Base-by-base conservation (phyloP, 2,329 filamentous ascomycete species). In the Monilinia fructicola region DNA sequence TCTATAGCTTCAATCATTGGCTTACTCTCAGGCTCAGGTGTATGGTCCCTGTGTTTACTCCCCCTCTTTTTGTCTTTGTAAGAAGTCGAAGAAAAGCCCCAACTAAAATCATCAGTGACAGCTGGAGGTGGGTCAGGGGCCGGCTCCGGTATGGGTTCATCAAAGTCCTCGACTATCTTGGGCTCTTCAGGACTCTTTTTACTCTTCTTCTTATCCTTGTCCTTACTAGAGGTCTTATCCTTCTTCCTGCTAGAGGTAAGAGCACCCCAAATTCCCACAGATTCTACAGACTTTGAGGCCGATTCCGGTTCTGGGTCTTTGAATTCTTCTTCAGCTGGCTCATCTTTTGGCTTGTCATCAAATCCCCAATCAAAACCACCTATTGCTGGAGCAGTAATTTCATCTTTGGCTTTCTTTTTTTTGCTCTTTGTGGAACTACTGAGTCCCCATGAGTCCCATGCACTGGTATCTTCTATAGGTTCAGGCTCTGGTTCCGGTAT, bases 61-160 rank as follows among this genome's bases (percentile, higher is more conserved):
- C 75, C 81, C 71, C 82, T 82, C 71, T 81, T 82, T 68, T 79
- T 78, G 48, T 74, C 78, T 74, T 79, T 79, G 74, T 71, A 78
- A 69, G 70, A 75, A 73, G 68, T 65, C 9, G 67, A 60, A 69
- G 69, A 68, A 54, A 56, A 55, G 7, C 48, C 58, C 62, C 66
- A 69, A 12, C 58, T 48, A 44, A 62, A 54, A 64, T 67, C 59
- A 11, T 75, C 72, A 4, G 69, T 64, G 14, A 72, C 67, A 68
- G 80, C 82, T 44, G 44, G 60, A 59, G 62, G 65, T 62, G 65
- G 62, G n/a, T 58, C 48, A 23, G 48, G 58, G 26, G 40, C 65
- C 21, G 77, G 70, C 69, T 61, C 70, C 14, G 79, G 68, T n/a
- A 67, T 60, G 50, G 55, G 44, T 12, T 61, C 40, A 16, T 31